Conservation (phyloP, 169 alveolate genomes). For the Plasmodium ovale region DNA sequence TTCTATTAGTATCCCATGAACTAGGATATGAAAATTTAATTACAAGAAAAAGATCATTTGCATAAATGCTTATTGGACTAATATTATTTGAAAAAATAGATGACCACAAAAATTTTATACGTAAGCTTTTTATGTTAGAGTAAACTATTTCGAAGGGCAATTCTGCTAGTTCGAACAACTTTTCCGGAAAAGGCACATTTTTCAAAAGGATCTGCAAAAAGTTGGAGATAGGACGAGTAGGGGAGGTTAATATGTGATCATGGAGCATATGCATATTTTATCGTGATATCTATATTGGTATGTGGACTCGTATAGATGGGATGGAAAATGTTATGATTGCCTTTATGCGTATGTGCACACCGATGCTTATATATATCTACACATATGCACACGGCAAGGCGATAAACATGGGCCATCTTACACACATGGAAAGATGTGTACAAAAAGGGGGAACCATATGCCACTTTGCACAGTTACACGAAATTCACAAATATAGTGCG, state of each 20-base stretch:
- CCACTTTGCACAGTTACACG: too few relatives aligned
- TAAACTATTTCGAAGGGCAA: constrained; percentile 86
- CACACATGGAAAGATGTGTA: too few relatives aligned
- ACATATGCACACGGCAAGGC: too few relatives aligned
- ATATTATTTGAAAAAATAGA: constrained; percentile 78
- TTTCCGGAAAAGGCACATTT: constrained; percentile 87
- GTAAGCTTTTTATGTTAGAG: constrained; percentile 83
- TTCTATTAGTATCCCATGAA: constrained; percentile 78
- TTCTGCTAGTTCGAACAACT: constrained; percentile 86
- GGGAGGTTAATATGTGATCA: too few relatives aligned
- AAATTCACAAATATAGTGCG: too few relatives aligned
- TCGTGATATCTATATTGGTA: too few relatives aligned
- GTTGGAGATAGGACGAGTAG: not conserved
- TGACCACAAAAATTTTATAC: constrained; percentile 84
- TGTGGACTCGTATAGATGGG: too few relatives aligned
- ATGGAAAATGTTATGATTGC: too few relatives aligned
- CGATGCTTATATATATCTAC: too few relatives aligned
- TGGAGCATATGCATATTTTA: not conserved
- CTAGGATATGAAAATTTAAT: constrained; percentile 82
- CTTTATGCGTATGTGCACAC: too few relatives aligned
- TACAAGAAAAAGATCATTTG: constrained; percentile 79
- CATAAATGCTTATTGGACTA: constrained; percentile 78
- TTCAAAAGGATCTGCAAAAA: constrained; percentile 77
- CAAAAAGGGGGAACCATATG: too few relatives aligned
- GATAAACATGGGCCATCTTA: too few relatives aligned